phyloP scores from a whole-genome alignment of 495 filamentous ascomycete genomes.

The Paragyromitra xinjiangensis region DNA sequence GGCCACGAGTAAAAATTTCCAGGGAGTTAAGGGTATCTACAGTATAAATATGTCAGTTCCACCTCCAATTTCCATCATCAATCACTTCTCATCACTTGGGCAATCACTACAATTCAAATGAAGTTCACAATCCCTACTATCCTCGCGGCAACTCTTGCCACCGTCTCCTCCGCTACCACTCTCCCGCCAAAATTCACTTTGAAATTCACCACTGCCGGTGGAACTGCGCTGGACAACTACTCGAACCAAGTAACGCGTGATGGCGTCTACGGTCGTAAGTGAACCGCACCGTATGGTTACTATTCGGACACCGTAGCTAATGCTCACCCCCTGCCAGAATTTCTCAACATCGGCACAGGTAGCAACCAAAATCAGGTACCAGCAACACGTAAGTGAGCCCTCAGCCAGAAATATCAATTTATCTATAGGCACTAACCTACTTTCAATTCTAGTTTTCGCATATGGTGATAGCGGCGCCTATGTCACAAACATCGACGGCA shows the following conservation, averaged over 20 bases:
- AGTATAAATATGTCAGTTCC: constrained; percentile 10
- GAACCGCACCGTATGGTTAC: too few relatives aligned
- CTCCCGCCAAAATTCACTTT: constrained; percentile 7
- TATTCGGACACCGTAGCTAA: too few relatives aligned
- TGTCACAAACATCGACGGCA: background rate
- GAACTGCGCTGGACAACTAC: background rate
- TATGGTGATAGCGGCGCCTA: background rate
- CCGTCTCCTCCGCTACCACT: background rate
- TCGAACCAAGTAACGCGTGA: background rate
- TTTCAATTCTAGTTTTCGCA: background rate
- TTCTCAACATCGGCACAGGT: constrained; percentile 2
- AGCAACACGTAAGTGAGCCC: background rate
- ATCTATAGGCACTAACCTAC: background rate
- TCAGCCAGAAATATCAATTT: background rate
- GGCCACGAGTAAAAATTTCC: background rate
- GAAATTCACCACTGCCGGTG: background rate
- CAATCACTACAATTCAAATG: constrained; percentile 1
- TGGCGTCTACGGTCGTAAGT: constrained; percentile 1
- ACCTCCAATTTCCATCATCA: too few relatives aligned
- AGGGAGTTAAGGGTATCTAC: background rate
- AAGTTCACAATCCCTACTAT: constrained; percentile 2
- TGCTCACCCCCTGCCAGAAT: background rate
- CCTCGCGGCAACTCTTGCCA: background rate
- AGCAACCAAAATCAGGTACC: constrained; percentile 5
- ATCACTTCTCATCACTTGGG: background rate